A percentile compares a stretch with the other conserved stretches of the same genome.
phyloP scores from a whole-genome alignment of 2,329 filamentous ascomycete species.

The Colletotrichum phormii region DNA sequence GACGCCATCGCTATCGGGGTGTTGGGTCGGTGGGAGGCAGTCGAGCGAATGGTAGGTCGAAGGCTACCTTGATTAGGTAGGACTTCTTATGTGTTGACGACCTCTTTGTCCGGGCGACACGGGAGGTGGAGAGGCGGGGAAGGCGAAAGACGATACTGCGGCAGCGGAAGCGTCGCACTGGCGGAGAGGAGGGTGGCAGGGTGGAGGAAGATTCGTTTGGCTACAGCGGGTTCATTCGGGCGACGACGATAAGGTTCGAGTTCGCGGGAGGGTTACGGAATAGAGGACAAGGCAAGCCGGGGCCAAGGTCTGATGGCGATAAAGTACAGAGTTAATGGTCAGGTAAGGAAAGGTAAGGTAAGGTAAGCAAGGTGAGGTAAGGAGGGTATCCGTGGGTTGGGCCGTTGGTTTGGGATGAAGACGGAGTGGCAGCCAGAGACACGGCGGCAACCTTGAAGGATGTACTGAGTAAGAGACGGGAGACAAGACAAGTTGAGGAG shows the following conservation, averaged over 20 bases:
- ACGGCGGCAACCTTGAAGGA: not conserved
- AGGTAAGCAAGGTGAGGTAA: not conserved
- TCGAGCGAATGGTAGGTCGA: not conserved
- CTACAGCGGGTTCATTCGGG: slow-evolving; percentile 34
- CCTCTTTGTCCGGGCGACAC: not conserved
- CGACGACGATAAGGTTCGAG: slow-evolving; percentile 30
- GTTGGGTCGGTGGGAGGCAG: slow-evolving; percentile 9
- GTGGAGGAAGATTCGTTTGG: slow-evolving; percentile 1
- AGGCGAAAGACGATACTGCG: slow-evolving; percentile 4
- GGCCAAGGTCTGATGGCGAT: not conserved
- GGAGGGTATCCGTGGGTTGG: not conserved
- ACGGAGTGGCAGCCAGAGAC: not conserved
- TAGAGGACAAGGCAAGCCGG: slow-evolving; percentile 1
- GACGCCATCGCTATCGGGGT: slow-evolving; percentile 27
- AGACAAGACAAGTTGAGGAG: not conserved
- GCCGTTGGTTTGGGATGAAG: not conserved
- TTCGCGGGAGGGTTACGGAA: not conserved
- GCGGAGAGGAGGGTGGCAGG: slow-evolving; percentile 1
- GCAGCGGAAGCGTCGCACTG: not conserved
- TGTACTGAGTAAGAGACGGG: not conserved
- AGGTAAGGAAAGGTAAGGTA: not conserved
- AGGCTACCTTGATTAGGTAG: not conserved
- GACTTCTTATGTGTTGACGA: not conserved
- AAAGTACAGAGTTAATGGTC: not conserved
- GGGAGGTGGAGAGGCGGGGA: slow-evolving; percentile 10